Conservation (phyloP, 805 yeast genomes). For the Starmerella riodocensis region DNA sequence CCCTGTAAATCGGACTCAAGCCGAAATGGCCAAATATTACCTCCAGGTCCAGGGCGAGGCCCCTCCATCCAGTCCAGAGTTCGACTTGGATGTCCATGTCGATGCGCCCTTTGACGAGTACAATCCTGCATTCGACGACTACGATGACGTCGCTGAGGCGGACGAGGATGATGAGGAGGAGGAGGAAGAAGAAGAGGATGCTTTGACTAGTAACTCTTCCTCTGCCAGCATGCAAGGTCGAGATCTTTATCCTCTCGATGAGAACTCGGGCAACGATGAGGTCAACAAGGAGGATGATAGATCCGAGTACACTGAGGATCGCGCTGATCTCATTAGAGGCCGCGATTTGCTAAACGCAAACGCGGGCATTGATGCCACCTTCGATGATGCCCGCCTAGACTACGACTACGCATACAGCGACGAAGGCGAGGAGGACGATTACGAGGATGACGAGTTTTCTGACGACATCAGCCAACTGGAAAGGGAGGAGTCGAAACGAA, state of each 20-base stretch:
- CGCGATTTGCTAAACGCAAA: too few relatives aligned
- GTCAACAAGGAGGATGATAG: slow-evolving; percentile 16
- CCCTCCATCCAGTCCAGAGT: neutral
- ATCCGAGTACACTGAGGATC: slow-evolving; percentile 14
- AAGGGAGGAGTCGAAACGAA: slow-evolving; percentile 33
- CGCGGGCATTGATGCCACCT: slow-evolving; percentile 23
- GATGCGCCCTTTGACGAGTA: neutral
- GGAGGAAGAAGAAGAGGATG: too few relatives aligned
- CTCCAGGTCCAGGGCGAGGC: neutral
- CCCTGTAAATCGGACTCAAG: neutral
- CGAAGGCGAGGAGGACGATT: slow-evolving; percentile 23
- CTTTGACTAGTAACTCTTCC: too few relatives aligned
- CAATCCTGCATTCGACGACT: neutral
- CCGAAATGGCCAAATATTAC: neutral
- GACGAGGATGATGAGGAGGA: neutral
- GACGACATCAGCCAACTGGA: slow-evolving; percentile 15
- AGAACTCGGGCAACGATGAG: slow-evolving; percentile 1
- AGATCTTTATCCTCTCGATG: neutral
- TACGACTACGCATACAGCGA: slow-evolving; percentile 27
- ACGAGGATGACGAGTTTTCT: neutral
- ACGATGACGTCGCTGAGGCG: neutral
- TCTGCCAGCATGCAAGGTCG: too few relatives aligned
- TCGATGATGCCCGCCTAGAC: slow-evolving; percentile 25
- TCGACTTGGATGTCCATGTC: neutral
- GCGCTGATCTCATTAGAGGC: slow-evolving; percentile 1